Base-by-base conservation (phyloP, 768 basidiomycete genomes). In the Rhodotorula babjevae region DNA sequence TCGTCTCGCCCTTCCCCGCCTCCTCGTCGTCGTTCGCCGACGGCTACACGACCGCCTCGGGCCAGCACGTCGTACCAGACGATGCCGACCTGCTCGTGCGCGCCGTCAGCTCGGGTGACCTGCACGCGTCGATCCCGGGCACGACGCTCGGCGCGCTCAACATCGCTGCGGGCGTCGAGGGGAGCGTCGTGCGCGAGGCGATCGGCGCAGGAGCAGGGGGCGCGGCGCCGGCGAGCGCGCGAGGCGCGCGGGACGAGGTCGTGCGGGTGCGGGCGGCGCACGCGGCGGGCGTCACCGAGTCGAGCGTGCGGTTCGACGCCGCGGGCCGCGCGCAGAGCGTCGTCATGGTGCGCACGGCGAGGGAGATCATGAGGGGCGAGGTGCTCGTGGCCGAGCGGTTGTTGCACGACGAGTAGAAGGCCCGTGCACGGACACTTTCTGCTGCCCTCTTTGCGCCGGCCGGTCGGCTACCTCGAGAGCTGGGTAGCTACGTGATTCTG, bases 81-180 rank as follows among this genome's bases (percentile, higher is more conserved):
- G 67, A 73, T 0, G 72, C 76, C 3, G 69, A 73, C 49, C n/a
- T 76, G 3, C 50, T 71, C 25, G 76, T 69, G 0, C 59, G 76
- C 9, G 72, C 76, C 0, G 56, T 76, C 10, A 56, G 50, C 21
- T 65, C 64, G 15, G 76, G 76, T 4, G 73, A 76, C 58, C 71
- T 42, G 31, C 76, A 76, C 59, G 72, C 72, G 18, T 69, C 69
- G n/a, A 71, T 76, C 42, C 76, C 76, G 0, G 76, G 72, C 0
- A 76, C 72, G 46, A 74, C 72, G n/a, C 59, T 76, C 42, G 76
- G 64, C 3, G 73, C 72, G 16, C 33, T 76, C 27, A 74, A 68
- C 46, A 29, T 76, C 31, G 75, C 66, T 0, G 4, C 29, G 1
- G 75, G 75, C 18, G 67, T 55, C 23, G 31, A n/a, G 3, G 71